Evolutionary conservation across 1,139 yeast genomes (phyloP).

Genomic region (Taphrina betulina): DNA sequence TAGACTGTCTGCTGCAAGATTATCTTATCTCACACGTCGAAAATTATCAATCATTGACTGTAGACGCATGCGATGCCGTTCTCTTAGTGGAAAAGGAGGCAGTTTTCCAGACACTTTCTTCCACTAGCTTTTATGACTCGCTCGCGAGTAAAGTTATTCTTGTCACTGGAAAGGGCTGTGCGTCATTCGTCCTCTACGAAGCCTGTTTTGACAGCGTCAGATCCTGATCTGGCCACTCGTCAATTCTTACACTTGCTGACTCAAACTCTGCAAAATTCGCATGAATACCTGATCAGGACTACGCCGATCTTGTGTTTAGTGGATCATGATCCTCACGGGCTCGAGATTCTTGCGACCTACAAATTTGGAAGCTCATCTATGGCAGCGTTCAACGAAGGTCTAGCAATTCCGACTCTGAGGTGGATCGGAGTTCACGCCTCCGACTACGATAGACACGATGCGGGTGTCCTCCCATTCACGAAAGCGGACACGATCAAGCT

Average conservation of each 20-base stretch:
- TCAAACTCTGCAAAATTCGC: constrained; percentile 7
- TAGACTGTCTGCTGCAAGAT: constrained; percentile 38
- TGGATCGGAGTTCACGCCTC: constrained; percentile 44
- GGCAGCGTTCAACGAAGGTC: constrained; percentile 36
- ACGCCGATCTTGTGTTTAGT: constrained; percentile 54
- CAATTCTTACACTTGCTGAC: constrained; percentile 53
- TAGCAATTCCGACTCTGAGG: constrained; percentile 37
- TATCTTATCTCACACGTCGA: constrained; percentile 28
- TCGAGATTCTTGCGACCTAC: constrained; percentile 56
- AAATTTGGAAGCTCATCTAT: constrained; percentile 41
- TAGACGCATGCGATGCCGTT: constrained; percentile 43
- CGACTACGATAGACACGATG: constrained; percentile 26
- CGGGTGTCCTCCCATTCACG: constrained; percentile 1
- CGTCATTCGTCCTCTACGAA: too few species aligned
- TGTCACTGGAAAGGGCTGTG: constrained; percentile 33
- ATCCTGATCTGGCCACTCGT: constrained; percentile 67
- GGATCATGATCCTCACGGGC: constrained; percentile 70
- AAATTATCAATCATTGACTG: background rate
- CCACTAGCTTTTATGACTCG: constrained; percentile 22
- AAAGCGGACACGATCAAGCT: constrained; percentile 7
- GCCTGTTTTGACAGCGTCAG: constrained; percentile 52
- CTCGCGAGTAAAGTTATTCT: constrained; percentile 35
- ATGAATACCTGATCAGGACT: constrained; percentile 43
- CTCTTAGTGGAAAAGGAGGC: constrained; percentile 67
- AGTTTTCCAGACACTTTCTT: constrained; percentile 40